A percentile compares a stretch with the other conserved stretches of the same genome.
phyloP scores from a whole-genome alignment of 805 yeast genomes.

The Lachancea cidri region DNA sequence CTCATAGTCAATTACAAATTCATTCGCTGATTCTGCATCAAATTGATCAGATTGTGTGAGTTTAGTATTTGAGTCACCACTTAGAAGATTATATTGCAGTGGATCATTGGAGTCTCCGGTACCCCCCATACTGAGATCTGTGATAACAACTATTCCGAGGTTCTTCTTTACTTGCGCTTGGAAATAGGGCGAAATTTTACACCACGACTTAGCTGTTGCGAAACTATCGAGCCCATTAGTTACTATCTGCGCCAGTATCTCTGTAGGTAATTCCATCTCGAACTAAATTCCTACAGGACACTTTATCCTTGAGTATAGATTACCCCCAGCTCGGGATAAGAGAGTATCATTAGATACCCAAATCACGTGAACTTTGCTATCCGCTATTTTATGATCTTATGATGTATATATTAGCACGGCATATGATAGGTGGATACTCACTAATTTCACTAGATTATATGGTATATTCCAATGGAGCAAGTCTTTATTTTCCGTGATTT shows the following conservation, averaged over 20 bases:
- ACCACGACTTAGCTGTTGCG: conserved; percentile 25
- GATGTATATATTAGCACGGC: no score
- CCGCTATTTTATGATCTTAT: no score
- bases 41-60: conserved; percentile 13
- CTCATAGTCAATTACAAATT: conserved; percentile 11
- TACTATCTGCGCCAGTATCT: conserved; percentile 22
- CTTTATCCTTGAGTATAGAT: neutral
- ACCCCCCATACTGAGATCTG: conserved; percentile 1
- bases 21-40: conserved; percentile 5
- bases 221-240: conserved; percentile 19
- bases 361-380: neutral
- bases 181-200: conserved; percentile 14
- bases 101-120: conserved; percentile 5
- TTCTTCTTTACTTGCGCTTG: conserved; percentile 11
- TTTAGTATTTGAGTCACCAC: conserved; percentile 13
- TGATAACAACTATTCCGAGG: conserved; percentile 23
- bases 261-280: conserved; percentile 22
- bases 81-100: conserved; percentile 13
- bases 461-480: no score
- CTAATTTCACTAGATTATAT: no score
- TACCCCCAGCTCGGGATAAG: neutral
- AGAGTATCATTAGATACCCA: neutral
- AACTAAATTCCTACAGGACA: neutral
- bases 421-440: no score
- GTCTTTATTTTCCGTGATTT: no score